Percentiles rank a stretch among this genome's conserved stretches.
Evolutionary conservation across 2,329 filamentous ascomycete species (phyloP).

Genomic region (Massarina eburnea): DNA sequence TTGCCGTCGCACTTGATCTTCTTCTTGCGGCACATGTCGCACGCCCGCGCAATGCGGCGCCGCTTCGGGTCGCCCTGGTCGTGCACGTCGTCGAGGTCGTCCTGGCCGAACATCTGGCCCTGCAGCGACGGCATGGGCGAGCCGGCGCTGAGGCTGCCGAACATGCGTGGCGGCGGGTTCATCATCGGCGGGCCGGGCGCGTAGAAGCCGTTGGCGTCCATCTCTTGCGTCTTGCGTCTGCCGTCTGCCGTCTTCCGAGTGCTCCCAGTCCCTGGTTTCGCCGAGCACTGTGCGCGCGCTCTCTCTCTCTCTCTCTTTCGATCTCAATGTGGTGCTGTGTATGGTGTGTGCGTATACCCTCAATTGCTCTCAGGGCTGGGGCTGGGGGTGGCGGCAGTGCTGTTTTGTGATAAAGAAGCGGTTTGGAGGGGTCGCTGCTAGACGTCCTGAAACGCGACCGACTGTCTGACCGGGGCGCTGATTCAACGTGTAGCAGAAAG

Average conservation of each 20-base stretch:
- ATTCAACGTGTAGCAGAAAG: slow-evolving; percentile 31
- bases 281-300: no score
- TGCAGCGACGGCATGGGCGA: slow-evolving; percentile 37
- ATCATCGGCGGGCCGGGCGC: slow-evolving; percentile 36
- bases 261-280: no score
- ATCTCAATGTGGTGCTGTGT: background rate
- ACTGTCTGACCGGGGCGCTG: slow-evolving; percentile 20
- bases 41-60: slow-evolving; percentile 86
- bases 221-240: no score
- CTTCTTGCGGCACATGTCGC: slow-evolving; percentile 93
- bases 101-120: slow-evolving; percentile 50
- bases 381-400: slow-evolving; percentile 16
- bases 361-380: slow-evolving; percentile 10
- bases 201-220: slow-evolving; percentile 41
- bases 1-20: slow-evolving; percentile 99
- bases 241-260: no score
- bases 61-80: slow-evolving; percentile 76
- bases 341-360: background rate
- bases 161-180: slow-evolving; percentile 45
- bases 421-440: slow-evolving; percentile 20
- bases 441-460: slow-evolving; percentile 35
- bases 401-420: slow-evolving; percentile 22
- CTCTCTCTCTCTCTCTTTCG: background rate
- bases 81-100: slow-evolving; percentile 55
- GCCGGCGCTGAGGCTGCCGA: slow-evolving; percentile 39